Evolutionary conservation across 2,329 filamentous ascomycete genomes (phyloP).

Genomic region (Fusarium keratoplasticum): DNA sequence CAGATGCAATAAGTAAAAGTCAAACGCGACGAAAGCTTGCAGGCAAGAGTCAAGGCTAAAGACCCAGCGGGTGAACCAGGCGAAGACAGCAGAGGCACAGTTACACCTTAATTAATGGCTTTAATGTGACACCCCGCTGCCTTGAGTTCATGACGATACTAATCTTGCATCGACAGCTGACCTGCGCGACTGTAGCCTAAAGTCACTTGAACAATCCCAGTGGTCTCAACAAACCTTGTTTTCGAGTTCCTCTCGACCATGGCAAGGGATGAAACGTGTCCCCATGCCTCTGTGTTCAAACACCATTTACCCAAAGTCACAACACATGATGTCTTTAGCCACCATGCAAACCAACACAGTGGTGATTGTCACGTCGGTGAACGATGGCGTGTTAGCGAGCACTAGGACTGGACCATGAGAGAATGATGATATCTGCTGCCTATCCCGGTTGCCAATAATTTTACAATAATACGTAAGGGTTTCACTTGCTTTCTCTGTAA

Average conservation of each 20-base stretch:
- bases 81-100: neutral
- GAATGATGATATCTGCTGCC: slow-evolving; percentile 34
- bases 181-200: neutral
- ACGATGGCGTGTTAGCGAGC: neutral
- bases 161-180: neutral
- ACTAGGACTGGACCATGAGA: neutral
- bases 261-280: neutral
- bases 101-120: neutral
- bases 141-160: neutral
- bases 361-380: neutral
- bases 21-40: neutral
- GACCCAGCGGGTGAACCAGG: neutral
- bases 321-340: no score
- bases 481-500: slow-evolving; percentile 43
- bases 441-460: neutral
- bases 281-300: neutral
- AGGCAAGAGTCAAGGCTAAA: neutral
- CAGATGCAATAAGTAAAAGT: neutral
- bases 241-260: neutral
- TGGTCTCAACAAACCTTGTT: neutral
- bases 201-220: neutral
- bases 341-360: neutral
- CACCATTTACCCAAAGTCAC: neutral
- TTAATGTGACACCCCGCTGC: neutral
- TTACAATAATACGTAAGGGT: fast-evolving